Base-by-base conservation (phyloP, 306 rosid species). In the Arachis hypogaea region DNA sequence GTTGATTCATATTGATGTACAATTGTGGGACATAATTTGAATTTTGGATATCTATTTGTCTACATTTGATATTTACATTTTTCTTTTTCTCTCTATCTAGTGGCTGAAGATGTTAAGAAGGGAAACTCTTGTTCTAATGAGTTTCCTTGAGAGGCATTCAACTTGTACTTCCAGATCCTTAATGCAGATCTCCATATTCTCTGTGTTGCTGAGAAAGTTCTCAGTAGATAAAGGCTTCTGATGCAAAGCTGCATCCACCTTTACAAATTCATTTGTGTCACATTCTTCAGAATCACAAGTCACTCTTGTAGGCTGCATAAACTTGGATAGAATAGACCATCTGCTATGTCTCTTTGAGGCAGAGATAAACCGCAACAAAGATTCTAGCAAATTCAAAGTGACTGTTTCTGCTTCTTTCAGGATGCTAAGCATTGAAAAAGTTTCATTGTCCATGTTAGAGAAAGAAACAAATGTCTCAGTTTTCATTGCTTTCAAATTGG, bases 341-440 rank as follows among this genome's bases (percentile, higher is more conserved):
- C 11, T 71, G 49, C 50, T 61, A 11, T 47, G 84, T 66, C 72
- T 72, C 59, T 75, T 75, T n/a, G 75, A 3, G 3, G 50, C 75
- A 50, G 75, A 67, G 28, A 83, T 45, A 66, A 79, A 83, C 66
- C 29, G n/a, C 66, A 83, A 62, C 69, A 83, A 57, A 47, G 79
- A 66, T 62, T 79, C 82, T 43, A 83, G 56, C 2, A 57, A 75
- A 40, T 63, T 66, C 68, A 66, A 0, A 7, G 83, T 82, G 51
- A 82, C 71, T 49, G 71, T 77, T 82, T 77, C 80, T 58, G 74
- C 66, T 78, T 82, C 82, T 70, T 78, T 74, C 52, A 78, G 46
- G 62, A 56, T 82, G 56, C 42, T 52, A 65, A 69, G 57, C 64
- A 70, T 71, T 6, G 65, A 57, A 44, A 52, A 46, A 69, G 36